phyloP scores from a whole-genome alignment of 257 asterid genomes.

The Ophiorrhiza pumila region DNA sequence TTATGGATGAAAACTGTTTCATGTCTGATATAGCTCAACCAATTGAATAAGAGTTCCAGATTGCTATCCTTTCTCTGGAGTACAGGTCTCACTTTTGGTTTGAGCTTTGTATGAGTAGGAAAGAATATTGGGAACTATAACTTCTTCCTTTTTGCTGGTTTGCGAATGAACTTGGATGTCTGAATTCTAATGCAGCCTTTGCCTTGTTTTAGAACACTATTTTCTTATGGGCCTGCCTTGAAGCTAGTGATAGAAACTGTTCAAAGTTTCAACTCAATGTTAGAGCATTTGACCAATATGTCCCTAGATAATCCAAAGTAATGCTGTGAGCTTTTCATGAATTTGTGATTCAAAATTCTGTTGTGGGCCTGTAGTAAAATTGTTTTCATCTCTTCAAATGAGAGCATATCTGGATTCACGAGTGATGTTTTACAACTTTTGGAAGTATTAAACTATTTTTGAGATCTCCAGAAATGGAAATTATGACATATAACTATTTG shows the following conservation, averaged over 20 bases:
- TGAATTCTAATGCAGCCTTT: neutral
- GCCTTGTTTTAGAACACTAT: neutral
- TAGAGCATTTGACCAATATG: neutral
- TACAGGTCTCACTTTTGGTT: neutral
- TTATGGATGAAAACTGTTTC: constrained; percentile 2
- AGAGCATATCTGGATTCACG: neutral
- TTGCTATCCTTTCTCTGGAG: neutral
- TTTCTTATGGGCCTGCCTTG: neutral
- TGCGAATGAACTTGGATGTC: neutral
- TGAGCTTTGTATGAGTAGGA: neutral
- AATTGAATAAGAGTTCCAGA: neutral
- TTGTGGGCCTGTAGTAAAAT: neutral
- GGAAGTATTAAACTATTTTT: neutral
- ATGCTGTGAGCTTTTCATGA: neutral
- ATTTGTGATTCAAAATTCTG: neutral
- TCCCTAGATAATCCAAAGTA: too few species aligned
- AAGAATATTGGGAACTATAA: neutral
- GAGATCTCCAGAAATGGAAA: neutral
- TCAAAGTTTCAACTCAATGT: neutral
- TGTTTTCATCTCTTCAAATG: neutral
- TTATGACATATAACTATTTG: too few species aligned
- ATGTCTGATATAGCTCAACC: neutral
- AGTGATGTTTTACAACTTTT: neutral
- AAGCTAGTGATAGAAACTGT: neutral
- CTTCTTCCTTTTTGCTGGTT: neutral